These are phyloP conservation scores for Rhodofomes roseus DNA, from an alignment of 1,284 basidiomycete species.

Conservation along the genomic window DNA sequence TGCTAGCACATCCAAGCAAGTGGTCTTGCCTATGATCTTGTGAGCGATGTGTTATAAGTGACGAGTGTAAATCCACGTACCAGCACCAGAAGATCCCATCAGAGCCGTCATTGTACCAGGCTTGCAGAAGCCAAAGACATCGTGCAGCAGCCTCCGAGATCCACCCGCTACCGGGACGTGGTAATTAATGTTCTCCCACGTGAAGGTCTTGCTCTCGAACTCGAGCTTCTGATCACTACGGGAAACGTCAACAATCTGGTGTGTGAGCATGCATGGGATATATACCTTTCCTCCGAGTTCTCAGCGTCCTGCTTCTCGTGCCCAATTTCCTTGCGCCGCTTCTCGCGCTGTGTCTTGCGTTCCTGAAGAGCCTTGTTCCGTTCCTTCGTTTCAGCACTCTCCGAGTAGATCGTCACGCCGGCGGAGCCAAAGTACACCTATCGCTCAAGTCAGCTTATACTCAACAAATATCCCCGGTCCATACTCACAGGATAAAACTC, in stretches of 20 bases:
- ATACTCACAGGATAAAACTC: slow-evolving; percentile 60
- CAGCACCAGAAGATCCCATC: slow-evolving; percentile 80
- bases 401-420: slow-evolving; percentile 65
- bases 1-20: slow-evolving; percentile 84
- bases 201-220: slow-evolving; percentile 51
- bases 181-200: slow-evolving; percentile 72
- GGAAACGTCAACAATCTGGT: not conserved
- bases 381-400: slow-evolving; percentile 62
- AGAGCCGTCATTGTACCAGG: slow-evolving; percentile 81
- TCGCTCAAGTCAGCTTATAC: not conserved
- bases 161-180: slow-evolving; percentile 73
- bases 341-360: slow-evolving; percentile 37
- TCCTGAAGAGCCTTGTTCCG: slow-evolving; percentile 60
- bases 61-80: slow-evolving; percentile 13
- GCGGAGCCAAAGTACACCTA: slow-evolving; percentile 48
- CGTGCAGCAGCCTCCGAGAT: slow-evolving; percentile 68
- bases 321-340: slow-evolving; percentile 27
- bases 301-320: slow-evolving; percentile 32
- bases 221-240: slow-evolving; percentile 7
- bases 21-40: slow-evolving; percentile 67
- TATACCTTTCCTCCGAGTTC: slow-evolving; percentile 25
- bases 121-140: slow-evolving; percentile 86
- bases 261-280: slow-evolving; percentile 2
- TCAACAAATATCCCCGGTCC: not conserved
- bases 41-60: not conserved